Evolutionary conservation across 164 flowering plant species (phyloP), one percentile per base, ranked within the genome.

Genomic region (Taxillus chinensis): DNA sequence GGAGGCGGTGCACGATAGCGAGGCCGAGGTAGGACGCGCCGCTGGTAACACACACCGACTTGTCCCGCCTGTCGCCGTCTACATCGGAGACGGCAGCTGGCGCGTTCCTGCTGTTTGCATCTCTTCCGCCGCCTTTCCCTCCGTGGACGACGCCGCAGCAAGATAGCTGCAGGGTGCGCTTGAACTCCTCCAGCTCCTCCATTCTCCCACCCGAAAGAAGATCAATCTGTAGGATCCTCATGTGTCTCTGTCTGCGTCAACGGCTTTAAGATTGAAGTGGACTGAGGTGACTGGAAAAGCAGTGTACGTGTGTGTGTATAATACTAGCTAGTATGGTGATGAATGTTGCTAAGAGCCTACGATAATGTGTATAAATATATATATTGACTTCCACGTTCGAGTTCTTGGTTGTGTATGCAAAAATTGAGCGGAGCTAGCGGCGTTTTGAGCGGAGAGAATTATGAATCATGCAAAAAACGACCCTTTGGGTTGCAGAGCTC

Each of bases 1-100:
- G 53, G 48, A 90, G 88, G 14, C 59, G 73, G 53, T 80, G 71
- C 8, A 84, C 87, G 42, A 90, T 53, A 54, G 92, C 89, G 4
- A 80, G 73, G n/a, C 95, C 92, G 13, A 87, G 51, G 70, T 68
- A 86, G 2, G 96, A 85, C 15, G 79, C 72, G 15, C 95, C 95
- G 63, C 93, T 85, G 27, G 96, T 90, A 17, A 90, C 90, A 39
- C 93, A 85, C 7, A 90, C 91, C 59, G 75, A n/a, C 68, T 73
- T 80, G 46, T 77, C 82, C 46, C 10, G 8, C 46, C 10, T 0
- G 10, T 70, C 66, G 13, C 41, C 62, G n/a, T 41, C 72, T 2
- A 39, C 74, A 6, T 56, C 52, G 8, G 40, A 11, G 15, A 13
- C 38, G 66, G 37, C 39, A n/a, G 43, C 7, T 6, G 10, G 46